A percentile compares a stretch with the other conserved stretches of the same genome.
Evolutionary conservation across 495 filamentous ascomycete genomes (phyloP).

Genomic region (Amphirosellinia nigrospora): DNA sequence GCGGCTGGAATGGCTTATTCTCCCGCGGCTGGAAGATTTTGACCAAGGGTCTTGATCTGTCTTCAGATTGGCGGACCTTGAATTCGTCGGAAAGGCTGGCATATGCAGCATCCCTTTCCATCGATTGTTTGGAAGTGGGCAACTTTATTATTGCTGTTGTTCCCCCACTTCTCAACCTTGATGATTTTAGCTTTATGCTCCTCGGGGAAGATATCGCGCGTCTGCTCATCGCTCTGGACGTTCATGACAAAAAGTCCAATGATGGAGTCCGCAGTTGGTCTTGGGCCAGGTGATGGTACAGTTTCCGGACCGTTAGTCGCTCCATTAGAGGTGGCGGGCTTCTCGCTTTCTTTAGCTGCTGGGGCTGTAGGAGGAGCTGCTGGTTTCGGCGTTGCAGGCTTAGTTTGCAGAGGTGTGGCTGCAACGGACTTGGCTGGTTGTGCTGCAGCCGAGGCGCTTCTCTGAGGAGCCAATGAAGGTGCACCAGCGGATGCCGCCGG

Average conservation of each 20-base stretch:
- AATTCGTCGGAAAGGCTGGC: constrained; percentile 73
- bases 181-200: constrained; percentile 80
- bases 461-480: constrained; percentile 40
- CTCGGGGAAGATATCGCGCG: constrained; percentile 77
- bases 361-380: constrained; percentile 47
- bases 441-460: constrained; percentile 42
- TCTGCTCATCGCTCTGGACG: constrained; percentile 75
- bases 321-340: constrained; percentile 55
- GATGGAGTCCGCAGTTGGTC: constrained; percentile 54
- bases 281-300: constrained; percentile 51
- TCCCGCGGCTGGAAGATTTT: constrained; percentile 77
- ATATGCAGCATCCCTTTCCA: constrained; percentile 77
- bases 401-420: constrained; percentile 52
- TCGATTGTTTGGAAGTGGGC: constrained; percentile 79
- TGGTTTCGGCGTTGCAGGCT: constrained; percentile 60
- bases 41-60: constrained; percentile 75
- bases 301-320: constrained; percentile 55
- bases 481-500: constrained; percentile 46
- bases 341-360: constrained; percentile 55
- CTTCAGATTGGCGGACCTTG: constrained; percentile 68
- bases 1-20: constrained; percentile 53
- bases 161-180: constrained; percentile 77
- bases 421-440: constrained; percentile 47
- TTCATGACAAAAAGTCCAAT: constrained; percentile 86
- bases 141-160: constrained; percentile 74